Evolutionary conservation across 129 eudicot species (phyloP).

Genomic region (Deinandra increscens): DNA sequence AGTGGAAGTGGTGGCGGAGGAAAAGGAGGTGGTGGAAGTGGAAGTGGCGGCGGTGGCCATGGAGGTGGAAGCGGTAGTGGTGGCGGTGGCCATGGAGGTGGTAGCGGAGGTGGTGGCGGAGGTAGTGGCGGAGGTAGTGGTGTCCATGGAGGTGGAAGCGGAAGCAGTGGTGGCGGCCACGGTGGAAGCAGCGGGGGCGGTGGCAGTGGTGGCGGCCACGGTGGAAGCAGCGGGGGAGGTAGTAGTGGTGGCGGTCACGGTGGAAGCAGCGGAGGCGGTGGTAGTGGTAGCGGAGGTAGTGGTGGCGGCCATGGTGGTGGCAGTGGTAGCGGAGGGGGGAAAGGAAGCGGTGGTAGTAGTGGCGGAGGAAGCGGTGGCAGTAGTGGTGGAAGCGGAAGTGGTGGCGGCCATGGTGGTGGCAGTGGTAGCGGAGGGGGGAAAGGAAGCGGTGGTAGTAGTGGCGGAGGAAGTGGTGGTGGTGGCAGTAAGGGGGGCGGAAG

Average conservation of each 20-base stretch:
- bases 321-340: background rate
- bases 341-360: background rate
- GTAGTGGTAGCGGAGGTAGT: background rate
- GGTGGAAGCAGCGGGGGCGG: background rate
- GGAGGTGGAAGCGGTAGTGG: background rate
- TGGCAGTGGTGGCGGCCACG: background rate
- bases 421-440: background rate
- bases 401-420: background rate
- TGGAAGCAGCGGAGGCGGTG: no score
- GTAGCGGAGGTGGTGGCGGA: background rate
- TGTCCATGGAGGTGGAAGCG: background rate
- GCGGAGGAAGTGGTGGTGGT: background rate
- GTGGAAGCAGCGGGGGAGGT: background rate
- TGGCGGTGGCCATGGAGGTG: background rate
- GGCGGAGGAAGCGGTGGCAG: background rate
- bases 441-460: background rate
- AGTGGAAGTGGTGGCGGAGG: background rate
- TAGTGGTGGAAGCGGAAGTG: background rate
- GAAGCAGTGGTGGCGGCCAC: background rate
- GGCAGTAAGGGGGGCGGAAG: background rate
- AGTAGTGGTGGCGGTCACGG: background rate
- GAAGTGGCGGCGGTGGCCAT: background rate
- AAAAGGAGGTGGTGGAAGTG: background rate
- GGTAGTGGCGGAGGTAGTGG: conserved; percentile 3
- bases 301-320: background rate